A percentile compares a stretch with the other conserved stretches of the same genome.
These are phyloP conservation scores for Chrysanthemum lavandulifolium DNA, from an alignment of 129 eudicot species.

Conservation along the genomic window DNA sequence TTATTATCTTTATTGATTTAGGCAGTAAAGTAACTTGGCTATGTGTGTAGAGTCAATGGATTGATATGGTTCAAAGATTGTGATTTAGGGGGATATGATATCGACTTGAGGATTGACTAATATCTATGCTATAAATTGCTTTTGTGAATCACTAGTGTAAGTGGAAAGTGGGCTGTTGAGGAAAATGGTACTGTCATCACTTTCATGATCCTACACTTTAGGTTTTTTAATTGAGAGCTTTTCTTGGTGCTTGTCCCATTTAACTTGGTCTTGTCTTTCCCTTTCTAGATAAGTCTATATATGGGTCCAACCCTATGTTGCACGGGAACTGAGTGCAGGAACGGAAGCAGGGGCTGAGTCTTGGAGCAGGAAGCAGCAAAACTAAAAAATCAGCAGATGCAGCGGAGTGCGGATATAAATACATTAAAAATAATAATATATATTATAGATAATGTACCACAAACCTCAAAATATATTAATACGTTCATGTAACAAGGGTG, in stretches of 20 bases:
- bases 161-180: constrained; percentile 37
- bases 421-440: too few species aligned
- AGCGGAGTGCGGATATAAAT: too few species aligned
- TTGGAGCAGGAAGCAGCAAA: too few species aligned
- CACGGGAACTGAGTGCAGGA: too few species aligned
- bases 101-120: constrained; percentile 24
- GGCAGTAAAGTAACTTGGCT: constrained; percentile 20
- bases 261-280: constrained; percentile 19
- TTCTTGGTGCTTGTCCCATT: constrained; percentile 34
- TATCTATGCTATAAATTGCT: constrained; percentile 19
- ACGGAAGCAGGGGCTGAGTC: too few species aligned
- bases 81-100: constrained; percentile 15
- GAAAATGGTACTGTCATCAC: constrained; percentile 23
- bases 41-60: constrained; percentile 19
- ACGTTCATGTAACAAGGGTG: too few species aligned
- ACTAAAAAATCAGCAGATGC: too few species aligned
- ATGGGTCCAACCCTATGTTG: constrained; percentile 3
- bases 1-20: constrained; percentile 1
- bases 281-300: constrained; percentile 31
- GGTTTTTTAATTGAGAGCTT: constrained; percentile 22
- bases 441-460: too few species aligned
- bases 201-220: constrained; percentile 20
- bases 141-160: constrained; percentile 28
- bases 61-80: neutral
- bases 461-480: too few species aligned